Percentiles rank a stretch among this genome's conserved stretches.
These are phyloP conservation scores for Cercophora samala DNA, from an alignment of 495 filamentous ascomycete genomes.

Conservation along the genomic window DNA sequence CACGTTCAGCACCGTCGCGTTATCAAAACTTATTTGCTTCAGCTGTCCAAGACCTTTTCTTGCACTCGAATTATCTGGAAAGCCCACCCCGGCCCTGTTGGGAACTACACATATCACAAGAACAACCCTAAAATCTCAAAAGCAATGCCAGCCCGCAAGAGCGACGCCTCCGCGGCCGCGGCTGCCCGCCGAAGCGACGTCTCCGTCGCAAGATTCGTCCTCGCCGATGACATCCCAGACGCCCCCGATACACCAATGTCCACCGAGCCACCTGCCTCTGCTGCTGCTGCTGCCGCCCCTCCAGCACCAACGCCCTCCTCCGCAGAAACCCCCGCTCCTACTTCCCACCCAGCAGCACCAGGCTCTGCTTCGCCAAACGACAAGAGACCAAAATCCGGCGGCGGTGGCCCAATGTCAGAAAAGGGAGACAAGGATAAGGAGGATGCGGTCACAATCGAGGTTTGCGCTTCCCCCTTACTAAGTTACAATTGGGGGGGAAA, in stretches of 20 bases:
- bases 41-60: background rate
- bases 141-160: background rate
- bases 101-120: background rate
- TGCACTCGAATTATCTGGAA: background rate
- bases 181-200: constrained; percentile 38
- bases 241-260: constrained; percentile 16
- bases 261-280: constrained; percentile 20
- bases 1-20: background rate
- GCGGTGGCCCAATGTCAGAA: background rate
- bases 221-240: constrained; percentile 34
- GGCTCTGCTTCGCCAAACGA: constrained; percentile 1
- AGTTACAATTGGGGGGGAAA: no score
- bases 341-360: constrained; percentile 18
- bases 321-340: constrained; percentile 17
- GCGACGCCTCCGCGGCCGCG: constrained; percentile 16
- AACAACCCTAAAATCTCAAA: background rate
- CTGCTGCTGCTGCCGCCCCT: constrained; percentile 13
- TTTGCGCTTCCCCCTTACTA: background rate
- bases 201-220: constrained; percentile 42
- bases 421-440: constrained; percentile 21
- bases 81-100: background rate
- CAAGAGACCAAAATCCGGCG: constrained; percentile 1
- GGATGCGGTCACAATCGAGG: constrained; percentile 42
- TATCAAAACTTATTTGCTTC: background rate
- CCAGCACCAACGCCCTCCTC: constrained; percentile 9